Evolutionary conservation across 2,329 filamentous ascomycete species (phyloP).

Genomic region (Fusarium coffeatum): DNA sequence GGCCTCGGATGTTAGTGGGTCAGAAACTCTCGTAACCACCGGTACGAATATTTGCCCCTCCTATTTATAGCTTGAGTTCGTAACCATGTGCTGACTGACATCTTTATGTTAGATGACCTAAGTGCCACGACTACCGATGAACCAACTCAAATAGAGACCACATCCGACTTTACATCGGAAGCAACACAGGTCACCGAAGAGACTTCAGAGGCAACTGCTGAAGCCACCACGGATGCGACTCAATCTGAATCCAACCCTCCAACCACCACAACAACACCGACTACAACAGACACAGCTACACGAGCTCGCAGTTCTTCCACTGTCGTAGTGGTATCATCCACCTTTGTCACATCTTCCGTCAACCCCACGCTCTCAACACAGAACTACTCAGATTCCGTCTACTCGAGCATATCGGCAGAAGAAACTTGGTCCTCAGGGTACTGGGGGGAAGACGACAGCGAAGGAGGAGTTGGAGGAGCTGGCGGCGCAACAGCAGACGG

Average conservation of each 20-base stretch:
- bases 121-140: constrained; percentile 35
- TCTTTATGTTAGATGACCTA: constrained; percentile 27
- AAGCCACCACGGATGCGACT: constrained; percentile 25
- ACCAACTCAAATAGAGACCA: constrained; percentile 34
- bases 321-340: constrained; percentile 34
- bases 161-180: constrained; percentile 32
- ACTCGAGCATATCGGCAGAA: constrained; percentile 42
- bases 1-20: constrained; percentile 26
- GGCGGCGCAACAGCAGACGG: constrained; percentile 32
- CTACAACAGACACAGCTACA: constrained; percentile 20
- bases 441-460: constrained; percentile 33
- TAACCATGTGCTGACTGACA: constrained; percentile 31
- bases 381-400: constrained; percentile 39
- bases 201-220: constrained; percentile 25
- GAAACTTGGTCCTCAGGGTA: constrained; percentile 41
- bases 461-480: constrained; percentile 20
- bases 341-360: constrained; percentile 36
- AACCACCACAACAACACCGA: constrained; percentile 24
- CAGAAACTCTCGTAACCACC: constrained; percentile 37
- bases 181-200: constrained; percentile 11
- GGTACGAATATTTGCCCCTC: constrained; percentile 37
- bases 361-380: constrained; percentile 27
- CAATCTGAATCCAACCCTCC: constrained; percentile 18
- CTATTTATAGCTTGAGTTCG: constrained; percentile 27
- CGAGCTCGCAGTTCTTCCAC: constrained; percentile 35